Percentiles rank a stretch among this genome's conserved stretches.
phyloP scores from a whole-genome alignment of 768 basidiomycete species.

The Neoboletus magnificus region DNA sequence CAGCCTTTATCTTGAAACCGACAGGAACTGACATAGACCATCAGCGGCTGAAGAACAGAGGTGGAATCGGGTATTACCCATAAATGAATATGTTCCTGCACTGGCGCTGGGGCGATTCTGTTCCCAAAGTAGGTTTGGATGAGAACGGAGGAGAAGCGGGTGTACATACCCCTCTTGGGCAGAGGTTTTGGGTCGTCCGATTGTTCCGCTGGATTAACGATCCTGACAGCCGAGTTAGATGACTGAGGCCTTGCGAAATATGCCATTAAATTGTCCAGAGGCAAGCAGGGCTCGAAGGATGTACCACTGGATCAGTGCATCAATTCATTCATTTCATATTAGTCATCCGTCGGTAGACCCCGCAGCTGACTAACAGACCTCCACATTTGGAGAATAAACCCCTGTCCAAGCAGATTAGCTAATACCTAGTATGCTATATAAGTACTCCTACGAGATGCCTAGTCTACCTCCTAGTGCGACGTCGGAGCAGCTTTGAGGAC shows the following conservation, averaged over 20 bases:
- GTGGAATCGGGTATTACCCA: constrained; percentile 51
- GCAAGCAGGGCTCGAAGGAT: constrained; percentile 4
- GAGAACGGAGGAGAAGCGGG: background rate
- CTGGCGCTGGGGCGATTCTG: constrained; percentile 72
- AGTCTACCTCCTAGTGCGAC: constrained; percentile 8
- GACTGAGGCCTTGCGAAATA: constrained; percentile 64
- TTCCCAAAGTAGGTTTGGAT: constrained; percentile 1
- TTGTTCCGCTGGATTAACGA: constrained; percentile 56
- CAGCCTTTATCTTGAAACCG: constrained; percentile 87
- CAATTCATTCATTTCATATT: constrained; percentile 10
- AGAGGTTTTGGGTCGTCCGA: constrained; percentile 40
- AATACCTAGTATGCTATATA: background rate
- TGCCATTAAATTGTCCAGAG: constrained; percentile 45
- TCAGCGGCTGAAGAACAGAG: background rate
- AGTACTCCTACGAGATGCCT: background rate
- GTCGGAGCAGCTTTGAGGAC: constrained; percentile 17
- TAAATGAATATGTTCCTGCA: constrained; percentile 92
- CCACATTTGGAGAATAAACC: background rate
- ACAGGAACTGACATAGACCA: constrained; percentile 55
- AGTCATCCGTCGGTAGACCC: constrained; percentile 21
- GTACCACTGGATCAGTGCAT: background rate
- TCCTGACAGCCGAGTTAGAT: constrained; percentile 62
- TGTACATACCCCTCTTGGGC: constrained; percentile 53
- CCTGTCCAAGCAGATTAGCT: background rate
- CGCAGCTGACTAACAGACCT: background rate